Percentiles rank a stretch among this genome's conserved stretches.
Evolutionary conservation across 2,329 filamentous ascomycete species (phyloP).

Genomic region (Aspergillus sp.): DNA sequence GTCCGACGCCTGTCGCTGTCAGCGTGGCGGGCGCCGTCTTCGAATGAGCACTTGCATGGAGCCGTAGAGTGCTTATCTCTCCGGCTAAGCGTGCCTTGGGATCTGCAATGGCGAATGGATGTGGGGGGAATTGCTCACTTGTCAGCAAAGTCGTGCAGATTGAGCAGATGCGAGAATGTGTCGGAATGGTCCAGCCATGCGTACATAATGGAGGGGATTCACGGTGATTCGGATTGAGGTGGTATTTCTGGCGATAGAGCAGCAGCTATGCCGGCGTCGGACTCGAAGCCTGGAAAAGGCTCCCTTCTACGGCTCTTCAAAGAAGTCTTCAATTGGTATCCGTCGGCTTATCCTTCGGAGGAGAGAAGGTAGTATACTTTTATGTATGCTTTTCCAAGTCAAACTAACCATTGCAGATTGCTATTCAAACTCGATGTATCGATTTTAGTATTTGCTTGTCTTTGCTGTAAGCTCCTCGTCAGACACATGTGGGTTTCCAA

Average conservation of each 20-base stretch:
- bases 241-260: neutral
- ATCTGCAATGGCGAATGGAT: too few relatives aligned
- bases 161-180: too few relatives aligned
- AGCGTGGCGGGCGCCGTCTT: too few relatives aligned
- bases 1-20: too few relatives aligned
- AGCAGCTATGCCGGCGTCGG: conserved; percentile 15
- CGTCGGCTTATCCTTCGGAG: conserved; percentile 27
- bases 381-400: neutral
- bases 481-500: neutral
- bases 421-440: conserved; percentile 34
- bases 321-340: conserved; percentile 36
- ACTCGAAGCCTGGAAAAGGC: conserved; percentile 5
- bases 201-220: neutral
- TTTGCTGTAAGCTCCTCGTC: conserved; percentile 27
- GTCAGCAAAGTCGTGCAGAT: too few relatives aligned
- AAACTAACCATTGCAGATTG: conserved; percentile 18
- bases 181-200: too few relatives aligned
- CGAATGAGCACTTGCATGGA: too few relatives aligned
- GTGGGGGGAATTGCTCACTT: too few relatives aligned
- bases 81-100: too few relatives aligned
- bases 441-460: conserved; percentile 30
- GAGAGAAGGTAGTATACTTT: conserved; percentile 26
- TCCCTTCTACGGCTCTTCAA: conserved; percentile 23
- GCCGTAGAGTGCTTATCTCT: neutral
- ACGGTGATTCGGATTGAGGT: neutral